These are phyloP conservation scores for Filobasidium floriforme DNA, from an alignment of 768 basidiomycete genomes.

Conservation along the genomic window DNA sequence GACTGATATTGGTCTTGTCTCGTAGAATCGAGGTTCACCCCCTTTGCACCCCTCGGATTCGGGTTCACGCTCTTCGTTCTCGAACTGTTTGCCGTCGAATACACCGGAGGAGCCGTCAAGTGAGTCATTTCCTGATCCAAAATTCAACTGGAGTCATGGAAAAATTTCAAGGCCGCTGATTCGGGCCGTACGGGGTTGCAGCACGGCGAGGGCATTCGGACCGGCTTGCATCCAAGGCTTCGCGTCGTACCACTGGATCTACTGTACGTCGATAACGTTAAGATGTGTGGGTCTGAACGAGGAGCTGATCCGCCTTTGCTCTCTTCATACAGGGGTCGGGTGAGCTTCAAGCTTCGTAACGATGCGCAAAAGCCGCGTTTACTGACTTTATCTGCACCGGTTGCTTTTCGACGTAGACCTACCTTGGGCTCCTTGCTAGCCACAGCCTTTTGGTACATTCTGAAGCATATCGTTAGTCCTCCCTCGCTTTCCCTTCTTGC, in stretches of 20 bases:
- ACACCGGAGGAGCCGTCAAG: conserved; percentile 43
- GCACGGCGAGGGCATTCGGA: conserved; percentile 42
- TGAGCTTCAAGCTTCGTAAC: not conserved
- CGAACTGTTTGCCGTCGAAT: conserved; percentile 38
- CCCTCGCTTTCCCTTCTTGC: not conserved
- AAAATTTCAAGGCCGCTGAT: not conserved
- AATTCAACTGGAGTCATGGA: not conserved
- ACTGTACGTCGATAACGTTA: conserved; percentile 29
- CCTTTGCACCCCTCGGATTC: conserved; percentile 38
- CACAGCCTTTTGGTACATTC: conserved; percentile 54
- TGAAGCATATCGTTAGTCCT: conserved; percentile 48
- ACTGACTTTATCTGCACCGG: not conserved
- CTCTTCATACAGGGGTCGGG: conserved; percentile 16
- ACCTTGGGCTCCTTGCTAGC: conserved; percentile 60
- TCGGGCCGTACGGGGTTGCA: conserved; percentile 7
- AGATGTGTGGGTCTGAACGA: too few species aligned
- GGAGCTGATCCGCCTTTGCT: not conserved
- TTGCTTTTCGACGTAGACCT: conserved; percentile 54
- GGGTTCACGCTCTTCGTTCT: conserved; percentile 36
- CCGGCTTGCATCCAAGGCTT: conserved; percentile 37
- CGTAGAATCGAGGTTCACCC: conserved; percentile 26
- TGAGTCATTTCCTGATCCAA: conserved; percentile 21
- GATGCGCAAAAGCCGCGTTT: not conserved
- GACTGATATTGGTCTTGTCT: not conserved
- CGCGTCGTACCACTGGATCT: conserved; percentile 38